Evolutionary conservation across 208 protist species (phyloP).

Genomic region (Trypanosoma brucei): DNA sequence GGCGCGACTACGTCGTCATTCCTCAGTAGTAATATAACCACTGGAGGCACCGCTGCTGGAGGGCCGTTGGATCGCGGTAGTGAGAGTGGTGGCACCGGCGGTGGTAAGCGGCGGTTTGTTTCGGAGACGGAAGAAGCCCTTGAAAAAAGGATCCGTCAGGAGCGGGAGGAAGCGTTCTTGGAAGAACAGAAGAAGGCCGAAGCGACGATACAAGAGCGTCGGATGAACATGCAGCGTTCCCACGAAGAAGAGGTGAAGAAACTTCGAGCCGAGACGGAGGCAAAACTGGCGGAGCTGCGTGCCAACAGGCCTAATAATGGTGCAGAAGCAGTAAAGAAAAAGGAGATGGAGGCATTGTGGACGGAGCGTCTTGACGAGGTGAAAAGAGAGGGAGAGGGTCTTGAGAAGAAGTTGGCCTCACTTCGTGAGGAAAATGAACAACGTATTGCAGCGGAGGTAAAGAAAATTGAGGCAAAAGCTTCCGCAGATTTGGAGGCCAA

Average conservation of each 20-base stretch:
- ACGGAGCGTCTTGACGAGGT: conserved; percentile 31
- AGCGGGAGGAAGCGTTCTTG: conserved; percentile 39
- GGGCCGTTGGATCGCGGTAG: not conserved
- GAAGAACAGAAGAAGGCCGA: conserved; percentile 43
- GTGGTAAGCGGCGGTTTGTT: conserved; percentile 29
- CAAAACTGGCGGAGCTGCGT: conserved; percentile 22
- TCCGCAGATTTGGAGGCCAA: conserved; percentile 21
- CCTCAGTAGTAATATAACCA: not conserved
- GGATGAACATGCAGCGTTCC: conserved; percentile 32
- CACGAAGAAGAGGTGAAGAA: conserved; percentile 47
- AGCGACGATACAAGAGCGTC: conserved; percentile 26
- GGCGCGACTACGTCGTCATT: not conserved
- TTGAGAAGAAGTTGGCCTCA: conserved; percentile 29
- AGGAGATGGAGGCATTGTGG: conserved; percentile 38
- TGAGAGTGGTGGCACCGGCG: not conserved
- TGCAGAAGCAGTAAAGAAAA: conserved; percentile 22
- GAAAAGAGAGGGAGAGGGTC: conserved; percentile 29
- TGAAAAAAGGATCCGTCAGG: conserved; percentile 60
- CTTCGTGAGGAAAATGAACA: conserved; percentile 19
- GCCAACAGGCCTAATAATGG: conserved; percentile 12
- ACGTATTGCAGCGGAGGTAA: conserved; percentile 20
- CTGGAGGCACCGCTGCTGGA: no score
- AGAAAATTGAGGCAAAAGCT: conserved; percentile 15
- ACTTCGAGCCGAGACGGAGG: conserved; percentile 26
- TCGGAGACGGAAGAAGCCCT: conserved; percentile 74